phyloP scores from a whole-genome alignment of 495 filamentous ascomycete genomes.

The Oleoguttula mirabilis region DNA sequence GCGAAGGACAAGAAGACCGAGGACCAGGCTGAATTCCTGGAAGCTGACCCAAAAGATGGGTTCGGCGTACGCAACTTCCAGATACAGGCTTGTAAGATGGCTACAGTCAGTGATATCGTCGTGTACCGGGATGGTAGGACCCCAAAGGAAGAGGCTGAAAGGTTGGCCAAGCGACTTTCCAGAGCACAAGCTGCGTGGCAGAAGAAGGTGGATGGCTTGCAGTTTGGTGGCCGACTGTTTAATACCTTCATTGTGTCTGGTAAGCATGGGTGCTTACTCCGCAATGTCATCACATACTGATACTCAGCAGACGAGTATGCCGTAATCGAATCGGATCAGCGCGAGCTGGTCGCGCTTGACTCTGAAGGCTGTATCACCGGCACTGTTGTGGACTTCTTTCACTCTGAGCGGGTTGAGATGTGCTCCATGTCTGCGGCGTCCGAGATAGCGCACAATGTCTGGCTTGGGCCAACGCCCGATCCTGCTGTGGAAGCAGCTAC shows the following conservation, averaged over 20 bases:
- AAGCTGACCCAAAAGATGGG: slow-evolving; percentile 73
- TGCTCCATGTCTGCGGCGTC: slow-evolving; percentile 79
- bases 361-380: slow-evolving; percentile 61
- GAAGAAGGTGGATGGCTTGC: slow-evolving; percentile 39
- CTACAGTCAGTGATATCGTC: slow-evolving; percentile 79
- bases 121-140: slow-evolving; percentile 67
- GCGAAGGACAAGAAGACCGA: slow-evolving; percentile 19
- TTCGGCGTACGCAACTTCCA: slow-evolving; percentile 88
- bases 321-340: slow-evolving; percentile 60
- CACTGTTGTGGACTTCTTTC: slow-evolving; percentile 78
- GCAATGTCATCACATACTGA: slow-evolving; percentile 23
- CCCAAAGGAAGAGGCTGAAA: slow-evolving; percentile 42
- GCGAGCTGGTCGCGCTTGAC: slow-evolving; percentile 61
- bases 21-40: slow-evolving; percentile 49
- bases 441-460: slow-evolving; percentile 80
- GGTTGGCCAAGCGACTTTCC: slow-evolving; percentile 58
- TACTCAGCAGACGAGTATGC: slow-evolving; percentile 43
- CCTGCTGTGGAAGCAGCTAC: slow-evolving; percentile 27
- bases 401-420: slow-evolving; percentile 87
- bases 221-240: slow-evolving; percentile 48
- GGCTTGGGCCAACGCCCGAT: slow-evolving; percentile 81
- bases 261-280: slow-evolving; percentile 36
- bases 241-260: slow-evolving; percentile 72
- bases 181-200: slow-evolving; percentile 66
- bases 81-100: slow-evolving; percentile 83